Conservation (phyloP, 441 rosid species). For the Populus hybrid region DNA sequence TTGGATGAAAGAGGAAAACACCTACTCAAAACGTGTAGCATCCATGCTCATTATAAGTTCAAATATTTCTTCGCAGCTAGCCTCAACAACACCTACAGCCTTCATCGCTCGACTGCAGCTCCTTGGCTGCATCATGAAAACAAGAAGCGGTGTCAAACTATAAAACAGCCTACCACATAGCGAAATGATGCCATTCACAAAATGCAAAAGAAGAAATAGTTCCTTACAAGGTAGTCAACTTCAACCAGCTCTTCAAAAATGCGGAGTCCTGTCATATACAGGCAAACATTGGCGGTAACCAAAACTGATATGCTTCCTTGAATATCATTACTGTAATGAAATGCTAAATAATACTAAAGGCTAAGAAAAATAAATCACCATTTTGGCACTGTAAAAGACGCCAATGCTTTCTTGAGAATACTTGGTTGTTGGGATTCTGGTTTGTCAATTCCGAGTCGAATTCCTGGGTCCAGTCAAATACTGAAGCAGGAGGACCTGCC, state of each 20-base stretch:
- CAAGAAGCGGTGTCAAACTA: conserved; percentile 18
- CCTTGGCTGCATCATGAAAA: conserved; percentile 74
- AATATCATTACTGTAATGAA: conserved; percentile 12
- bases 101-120: conserved; percentile 99
- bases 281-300: conserved; percentile 6
- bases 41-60: conserved; percentile 99
- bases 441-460: conserved; percentile 68
- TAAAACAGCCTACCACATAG: conserved; percentile 23
- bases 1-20: conserved; percentile 32
- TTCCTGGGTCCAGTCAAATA: conserved; percentile 93
- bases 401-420: conserved; percentile 97
- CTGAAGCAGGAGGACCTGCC: conserved; percentile 86
- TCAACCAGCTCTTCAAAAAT: conserved; percentile 99
- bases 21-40: conserved; percentile 97
- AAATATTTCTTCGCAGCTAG: conserved; percentile 96
- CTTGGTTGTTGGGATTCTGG: conserved; percentile 79
- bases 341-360: conserved; percentile 9
- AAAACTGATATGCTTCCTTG: not conserved
- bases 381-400: conserved; percentile 99
- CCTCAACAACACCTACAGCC: conserved; percentile 99
- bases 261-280: conserved; percentile 77
- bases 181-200: conserved; percentile 13
- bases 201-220: conserved; percentile 16
- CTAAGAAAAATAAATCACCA: conserved; percentile 44
- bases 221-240: conserved; percentile 96